phyloP scores from a whole-genome alignment of 306 rosid genomes.

The Acacia acuminata region DNA sequence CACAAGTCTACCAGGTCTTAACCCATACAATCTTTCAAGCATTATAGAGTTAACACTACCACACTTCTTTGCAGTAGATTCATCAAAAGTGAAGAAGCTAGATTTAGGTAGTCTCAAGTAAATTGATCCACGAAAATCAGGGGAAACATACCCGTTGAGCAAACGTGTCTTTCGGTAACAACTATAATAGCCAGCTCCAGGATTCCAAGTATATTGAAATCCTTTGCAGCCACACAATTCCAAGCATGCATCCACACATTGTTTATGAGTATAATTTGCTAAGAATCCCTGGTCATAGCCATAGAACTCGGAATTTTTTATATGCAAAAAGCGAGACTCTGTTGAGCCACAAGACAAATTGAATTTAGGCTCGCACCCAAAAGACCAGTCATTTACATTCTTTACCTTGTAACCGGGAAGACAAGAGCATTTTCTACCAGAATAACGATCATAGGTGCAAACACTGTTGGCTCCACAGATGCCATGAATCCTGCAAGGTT shows the following conservation, averaged over 20 bases:
- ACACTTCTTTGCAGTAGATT: background rate
- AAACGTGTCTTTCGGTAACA: background rate
- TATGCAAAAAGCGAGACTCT: conserved; percentile 23
- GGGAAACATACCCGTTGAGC: conserved; percentile 1
- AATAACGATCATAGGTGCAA: conserved; percentile 12
- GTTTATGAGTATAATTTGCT: background rate
- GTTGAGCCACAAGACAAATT: conserved; percentile 6
- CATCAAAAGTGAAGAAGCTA: background rate
- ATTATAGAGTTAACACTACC: background rate
- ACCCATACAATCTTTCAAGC: background rate
- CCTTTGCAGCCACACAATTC: background rate
- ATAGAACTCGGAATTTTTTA: conserved; percentile 23
- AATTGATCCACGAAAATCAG: background rate
- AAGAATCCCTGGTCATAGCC: conserved; percentile 32
- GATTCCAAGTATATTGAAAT: background rate
- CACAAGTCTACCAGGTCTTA: background rate
- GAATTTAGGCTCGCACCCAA: conserved; percentile 51
- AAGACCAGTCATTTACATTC: conserved; percentile 35
- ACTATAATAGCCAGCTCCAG: background rate
- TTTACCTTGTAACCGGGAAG: conserved; percentile 30
- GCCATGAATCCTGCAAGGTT: conserved; percentile 32
- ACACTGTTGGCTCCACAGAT: conserved; percentile 42
- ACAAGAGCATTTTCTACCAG: conserved; percentile 37
- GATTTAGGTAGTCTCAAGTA: background rate
- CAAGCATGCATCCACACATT: conserved; percentile 38